phyloP scores from a whole-genome alignment of 768 basidiomycete genomes.

The Pleurotus cornucopiae region DNA sequence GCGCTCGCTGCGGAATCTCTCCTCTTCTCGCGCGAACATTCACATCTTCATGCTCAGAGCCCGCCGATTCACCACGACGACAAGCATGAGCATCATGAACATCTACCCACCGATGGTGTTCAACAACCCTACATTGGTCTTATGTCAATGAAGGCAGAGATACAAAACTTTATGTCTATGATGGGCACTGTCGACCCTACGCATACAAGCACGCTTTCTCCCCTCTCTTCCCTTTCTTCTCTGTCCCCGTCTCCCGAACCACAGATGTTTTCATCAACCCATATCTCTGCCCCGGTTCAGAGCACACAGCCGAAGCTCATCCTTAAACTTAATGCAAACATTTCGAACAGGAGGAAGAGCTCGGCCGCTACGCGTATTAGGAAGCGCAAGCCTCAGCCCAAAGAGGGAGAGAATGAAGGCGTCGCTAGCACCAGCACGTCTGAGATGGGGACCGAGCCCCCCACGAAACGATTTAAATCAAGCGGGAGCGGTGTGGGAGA shows the following conservation, averaged over 20 bases:
- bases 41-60: too few species aligned
- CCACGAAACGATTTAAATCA: neutral
- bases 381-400: slow-evolving; percentile 7
- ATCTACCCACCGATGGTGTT: too few species aligned
- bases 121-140: too few species aligned
- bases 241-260: neutral
- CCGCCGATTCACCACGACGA: too few species aligned
- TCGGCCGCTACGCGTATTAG: slow-evolving; percentile 1
- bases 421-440: neutral
- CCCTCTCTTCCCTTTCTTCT: neutral
- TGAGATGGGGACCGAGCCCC: neutral
- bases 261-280: neutral
- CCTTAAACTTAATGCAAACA: neutral
- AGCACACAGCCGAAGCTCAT: neutral
- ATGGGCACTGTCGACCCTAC: neutral
- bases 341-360: neutral
- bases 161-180: too few species aligned
- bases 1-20: neutral
- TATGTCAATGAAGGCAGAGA: neutral
- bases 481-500: too few species aligned
- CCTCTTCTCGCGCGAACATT: neutral
- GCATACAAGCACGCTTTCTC: neutral
- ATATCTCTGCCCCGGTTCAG: too few species aligned
- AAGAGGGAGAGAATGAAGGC: neutral
- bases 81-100: too few species aligned